phyloP scores from a whole-genome alignment of 179 eudicot genomes.

The Camellia oleifera region DNA sequence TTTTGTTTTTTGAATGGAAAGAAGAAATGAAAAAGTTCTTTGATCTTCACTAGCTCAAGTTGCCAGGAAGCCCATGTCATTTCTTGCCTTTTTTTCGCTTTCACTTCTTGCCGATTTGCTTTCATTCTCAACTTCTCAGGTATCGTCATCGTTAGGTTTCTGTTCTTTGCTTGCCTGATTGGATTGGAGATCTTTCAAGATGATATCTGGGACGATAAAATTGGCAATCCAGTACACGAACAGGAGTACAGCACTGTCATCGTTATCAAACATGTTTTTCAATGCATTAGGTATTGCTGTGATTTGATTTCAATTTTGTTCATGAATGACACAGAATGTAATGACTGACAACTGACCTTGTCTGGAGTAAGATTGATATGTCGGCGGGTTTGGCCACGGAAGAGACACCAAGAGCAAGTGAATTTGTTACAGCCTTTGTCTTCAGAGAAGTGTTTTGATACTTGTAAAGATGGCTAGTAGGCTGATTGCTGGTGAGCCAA shows the following conservation, averaged over 20 bases:
- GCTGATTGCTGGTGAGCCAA: constrained; percentile 10
- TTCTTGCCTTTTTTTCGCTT: not conserved
- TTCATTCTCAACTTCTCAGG: too few relatives aligned
- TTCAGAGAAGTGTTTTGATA: not conserved
- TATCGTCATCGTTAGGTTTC: not conserved
- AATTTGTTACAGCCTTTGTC: constrained; percentile 9
- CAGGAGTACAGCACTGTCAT: constrained; percentile 20
- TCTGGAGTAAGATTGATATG: not conserved
- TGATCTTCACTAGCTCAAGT: not conserved
- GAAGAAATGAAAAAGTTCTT: not conserved
- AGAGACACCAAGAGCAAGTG: constrained; percentile 9
- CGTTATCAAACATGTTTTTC: not conserved
- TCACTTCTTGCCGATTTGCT: too few relatives aligned
- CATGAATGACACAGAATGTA: not conserved
- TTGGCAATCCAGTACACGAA: constrained; percentile 45
- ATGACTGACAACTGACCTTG: constrained; percentile 8
- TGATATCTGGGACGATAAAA: constrained; percentile 38
- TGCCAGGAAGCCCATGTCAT: not conserved
- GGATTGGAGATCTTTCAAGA: constrained; percentile 29
- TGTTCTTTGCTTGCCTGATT: constrained; percentile 16
- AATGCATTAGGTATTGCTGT: not conserved
- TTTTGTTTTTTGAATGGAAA: constrained; percentile 7
- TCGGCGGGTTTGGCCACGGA: constrained; percentile 1
- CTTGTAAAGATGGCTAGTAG: not conserved
- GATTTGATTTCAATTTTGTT: not conserved